Conservation (phyloP, 1,139 yeast species). For the Geotrichum citri-aurantii region DNA sequence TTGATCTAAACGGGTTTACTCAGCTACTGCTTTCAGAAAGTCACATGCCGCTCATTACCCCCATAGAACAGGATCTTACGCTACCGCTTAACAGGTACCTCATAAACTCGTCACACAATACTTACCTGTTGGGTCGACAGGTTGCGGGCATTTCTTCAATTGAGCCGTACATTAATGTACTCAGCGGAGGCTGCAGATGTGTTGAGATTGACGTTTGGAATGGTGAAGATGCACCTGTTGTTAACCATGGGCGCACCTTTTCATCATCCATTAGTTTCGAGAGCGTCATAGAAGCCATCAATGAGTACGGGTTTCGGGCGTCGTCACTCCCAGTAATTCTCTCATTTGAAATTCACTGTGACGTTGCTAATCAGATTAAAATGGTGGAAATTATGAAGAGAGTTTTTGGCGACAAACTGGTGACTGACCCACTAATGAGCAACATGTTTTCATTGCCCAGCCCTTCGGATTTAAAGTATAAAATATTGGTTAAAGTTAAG, state of each 20-base stretch:
- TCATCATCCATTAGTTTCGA: conserved; percentile 65
- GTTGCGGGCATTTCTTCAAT: conserved; percentile 80
- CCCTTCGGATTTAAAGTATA: conserved; percentile 64
- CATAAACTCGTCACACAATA: conserved; percentile 91
- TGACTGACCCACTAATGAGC: conserved; percentile 41
- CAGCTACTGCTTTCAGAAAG: conserved; percentile 48
- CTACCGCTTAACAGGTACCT: conserved; percentile 79
- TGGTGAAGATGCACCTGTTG: conserved; percentile 74
- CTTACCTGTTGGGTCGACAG: conserved; percentile 84
- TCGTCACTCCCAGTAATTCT: conserved; percentile 80
- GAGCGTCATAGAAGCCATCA: conserved; percentile 65
- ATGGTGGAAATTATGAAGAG: conserved; percentile 50
- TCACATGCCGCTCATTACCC: conserved; percentile 36
- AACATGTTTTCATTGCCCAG: conserved; percentile 49
- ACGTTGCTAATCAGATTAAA: conserved; percentile 53
- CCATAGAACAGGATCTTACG: conserved; percentile 44
- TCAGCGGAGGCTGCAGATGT: conserved; percentile 89
- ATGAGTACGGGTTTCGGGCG: conserved; percentile 78
- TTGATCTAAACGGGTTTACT: conserved; percentile 41
- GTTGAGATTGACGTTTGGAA: conserved; percentile 96
- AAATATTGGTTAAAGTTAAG: conserved; percentile 72
- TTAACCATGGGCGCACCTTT: conserved; percentile 81
- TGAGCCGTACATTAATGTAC: conserved; percentile 83
- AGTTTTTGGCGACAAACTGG: conserved; percentile 54
- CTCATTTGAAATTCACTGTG: conserved; percentile 85